These are phyloP conservation scores for Austropuccinia psidii DNA, from an alignment of 1,284 basidiomycete species.

Conservation along the genomic window DNA sequence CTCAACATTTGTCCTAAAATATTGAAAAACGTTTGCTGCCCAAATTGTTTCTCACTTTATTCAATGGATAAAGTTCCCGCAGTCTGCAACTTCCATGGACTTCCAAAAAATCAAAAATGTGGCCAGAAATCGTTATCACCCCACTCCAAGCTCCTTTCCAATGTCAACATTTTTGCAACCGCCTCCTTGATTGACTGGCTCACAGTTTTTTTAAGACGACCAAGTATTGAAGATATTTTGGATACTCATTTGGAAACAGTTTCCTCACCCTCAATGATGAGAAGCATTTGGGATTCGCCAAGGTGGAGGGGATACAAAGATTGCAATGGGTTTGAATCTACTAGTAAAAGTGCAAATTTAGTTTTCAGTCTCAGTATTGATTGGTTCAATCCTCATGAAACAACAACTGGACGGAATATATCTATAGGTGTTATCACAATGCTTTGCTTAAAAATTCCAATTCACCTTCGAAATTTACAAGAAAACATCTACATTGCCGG, in stretches of 20 bases:
- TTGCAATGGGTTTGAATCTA: background rate
- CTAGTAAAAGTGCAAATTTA: background rate
- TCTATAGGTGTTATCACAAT: background rate
- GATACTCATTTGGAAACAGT: background rate
- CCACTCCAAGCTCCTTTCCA: background rate
- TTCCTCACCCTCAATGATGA: background rate
- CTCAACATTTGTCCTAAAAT: background rate
- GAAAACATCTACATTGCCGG: constrained; percentile 50
- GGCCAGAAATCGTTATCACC: background rate
- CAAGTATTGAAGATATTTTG: constrained; percentile 9
- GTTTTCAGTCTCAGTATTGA: background rate
- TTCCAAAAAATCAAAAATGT: background rate
- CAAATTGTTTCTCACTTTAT: background rate
- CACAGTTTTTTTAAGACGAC: background rate
- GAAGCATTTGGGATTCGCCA: constrained; percentile 4
- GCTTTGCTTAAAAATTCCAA: constrained; percentile 41
- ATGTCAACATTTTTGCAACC: background rate
- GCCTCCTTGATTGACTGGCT: constrained; percentile 2
- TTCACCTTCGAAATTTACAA: constrained; percentile 43
- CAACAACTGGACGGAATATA: background rate
- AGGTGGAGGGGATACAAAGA: background rate
- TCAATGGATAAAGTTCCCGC: background rate
- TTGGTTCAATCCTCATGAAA: constrained; percentile 22
- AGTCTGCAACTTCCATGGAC: background rate
- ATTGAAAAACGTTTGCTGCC: background rate